These are phyloP conservation scores for Nakazawaea wyomingensis DNA, from an alignment of 805 yeast genomes.

Conservation along the genomic window DNA sequence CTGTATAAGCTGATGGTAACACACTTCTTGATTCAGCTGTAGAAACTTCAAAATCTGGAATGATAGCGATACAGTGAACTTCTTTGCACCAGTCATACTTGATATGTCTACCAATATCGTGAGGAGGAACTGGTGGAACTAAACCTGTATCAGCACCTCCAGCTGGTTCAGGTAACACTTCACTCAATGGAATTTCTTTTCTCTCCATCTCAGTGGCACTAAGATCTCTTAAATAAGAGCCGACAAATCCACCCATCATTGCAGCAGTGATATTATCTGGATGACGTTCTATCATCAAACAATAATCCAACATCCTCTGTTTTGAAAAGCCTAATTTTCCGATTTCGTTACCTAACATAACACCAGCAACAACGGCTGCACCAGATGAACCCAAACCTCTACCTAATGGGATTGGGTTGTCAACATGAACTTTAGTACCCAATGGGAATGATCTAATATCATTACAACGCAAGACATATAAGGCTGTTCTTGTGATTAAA, in stretches of 20 bases:
- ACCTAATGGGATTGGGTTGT: conserved; percentile 92
- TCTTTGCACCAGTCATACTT: conserved; percentile 77
- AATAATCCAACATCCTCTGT: conserved; percentile 85
- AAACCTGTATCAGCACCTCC: conserved; percentile 66
- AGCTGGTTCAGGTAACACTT: conserved; percentile 74
- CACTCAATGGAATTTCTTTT: conserved; percentile 79
- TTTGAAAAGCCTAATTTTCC: conserved; percentile 70
- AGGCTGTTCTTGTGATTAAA: conserved; percentile 87
- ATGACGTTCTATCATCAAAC: conserved; percentile 95
- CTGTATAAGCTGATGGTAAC: conserved; percentile 72
- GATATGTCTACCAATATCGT: conserved; percentile 82
- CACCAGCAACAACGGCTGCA: conserved; percentile 98
- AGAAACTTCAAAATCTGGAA: conserved; percentile 91
- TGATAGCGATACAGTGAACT: conserved; percentile 83
- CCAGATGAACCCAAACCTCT: conserved; percentile 97
- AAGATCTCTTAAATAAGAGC: conserved; percentile 84
- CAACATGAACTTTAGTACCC: conserved; percentile 77
- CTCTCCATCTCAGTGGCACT: conserved; percentile 64
- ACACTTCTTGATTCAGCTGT: conserved; percentile 91
- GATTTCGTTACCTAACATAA: conserved; percentile 78
- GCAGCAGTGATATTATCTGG: conserved; percentile 99
- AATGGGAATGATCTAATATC: conserved; percentile 69
- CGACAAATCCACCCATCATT: conserved; percentile 98
- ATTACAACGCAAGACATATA: conserved; percentile 85
- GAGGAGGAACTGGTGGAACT: conserved; percentile 79